Conservation (phyloP, 139 green algal genomes). For the Volvox reticuliferus region DNA sequence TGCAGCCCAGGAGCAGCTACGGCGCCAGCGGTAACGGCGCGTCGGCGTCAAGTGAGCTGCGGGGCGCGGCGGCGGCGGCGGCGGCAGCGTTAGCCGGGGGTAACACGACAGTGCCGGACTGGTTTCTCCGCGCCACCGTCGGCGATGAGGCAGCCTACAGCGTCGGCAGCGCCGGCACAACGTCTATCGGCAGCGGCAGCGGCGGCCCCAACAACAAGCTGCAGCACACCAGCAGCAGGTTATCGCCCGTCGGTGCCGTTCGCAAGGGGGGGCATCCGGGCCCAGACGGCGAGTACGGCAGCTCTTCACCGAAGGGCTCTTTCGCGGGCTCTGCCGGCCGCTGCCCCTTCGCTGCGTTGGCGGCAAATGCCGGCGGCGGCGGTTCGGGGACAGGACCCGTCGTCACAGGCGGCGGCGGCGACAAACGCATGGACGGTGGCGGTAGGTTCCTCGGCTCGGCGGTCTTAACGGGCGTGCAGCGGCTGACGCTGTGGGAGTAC, state of each 20-base stretch:
- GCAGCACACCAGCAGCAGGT: background rate
- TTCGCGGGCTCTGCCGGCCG: background rate
- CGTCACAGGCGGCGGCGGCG: background rate
- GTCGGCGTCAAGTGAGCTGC: background rate
- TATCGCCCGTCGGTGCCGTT: no score
- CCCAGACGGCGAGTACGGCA: background rate
- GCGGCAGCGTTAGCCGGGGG: background rate
- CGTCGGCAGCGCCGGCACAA: background rate
- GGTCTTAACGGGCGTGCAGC: background rate
- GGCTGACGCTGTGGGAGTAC: slow-evolving; percentile 26
- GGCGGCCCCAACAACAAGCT: background rate
- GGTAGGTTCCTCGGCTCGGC: background rate
- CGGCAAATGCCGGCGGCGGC: background rate
- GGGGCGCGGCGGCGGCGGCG: background rate
- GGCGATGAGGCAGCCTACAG: background rate
- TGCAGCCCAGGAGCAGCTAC: background rate
- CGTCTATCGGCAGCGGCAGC: background rate
- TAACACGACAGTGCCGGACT: slow-evolving; percentile 11
- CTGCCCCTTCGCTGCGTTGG: background rate
- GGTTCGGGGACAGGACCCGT: background rate
- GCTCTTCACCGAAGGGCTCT: background rate
- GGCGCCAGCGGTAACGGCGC: background rate
- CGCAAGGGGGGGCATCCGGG: no score
- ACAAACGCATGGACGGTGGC: background rate
- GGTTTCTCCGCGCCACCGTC: slow-evolving; percentile 11